These are phyloP conservation scores for Microdochium nivale DNA, from an alignment of 2,329 filamentous ascomycete species.

Conservation along the genomic window DNA sequence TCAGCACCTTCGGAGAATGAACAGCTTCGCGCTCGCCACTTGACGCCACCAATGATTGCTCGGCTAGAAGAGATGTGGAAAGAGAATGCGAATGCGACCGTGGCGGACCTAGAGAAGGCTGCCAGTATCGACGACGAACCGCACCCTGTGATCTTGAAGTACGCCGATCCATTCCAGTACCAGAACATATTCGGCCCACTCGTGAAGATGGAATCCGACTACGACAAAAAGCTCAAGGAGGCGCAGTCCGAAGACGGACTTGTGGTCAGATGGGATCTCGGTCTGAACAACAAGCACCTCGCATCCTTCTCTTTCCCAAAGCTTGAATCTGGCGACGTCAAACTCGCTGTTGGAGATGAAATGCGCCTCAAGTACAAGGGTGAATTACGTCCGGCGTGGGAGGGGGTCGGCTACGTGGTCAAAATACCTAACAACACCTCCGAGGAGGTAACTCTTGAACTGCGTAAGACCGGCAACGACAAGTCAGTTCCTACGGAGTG, in stretches of 20 bases:
- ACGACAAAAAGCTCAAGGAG: conserved; percentile 97
- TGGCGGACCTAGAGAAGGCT: conserved; percentile 85
- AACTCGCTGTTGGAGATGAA: conserved; percentile 94
- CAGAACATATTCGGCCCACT: conserved; percentile 97
- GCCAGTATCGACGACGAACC: conserved; percentile 92
- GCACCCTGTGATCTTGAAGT: conserved; percentile 81
- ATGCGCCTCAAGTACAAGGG: conserved; percentile 97
- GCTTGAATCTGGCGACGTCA: conserved; percentile 94
- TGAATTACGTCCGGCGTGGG: conserved; percentile 85
- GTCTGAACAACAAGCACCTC: conserved; percentile 93
- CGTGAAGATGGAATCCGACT: conserved; percentile 98
- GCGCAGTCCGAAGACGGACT: conserved; percentile 96
- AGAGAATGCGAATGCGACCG: conserved; percentile 79
- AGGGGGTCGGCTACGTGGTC: conserved; percentile 96
- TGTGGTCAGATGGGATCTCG: conserved; percentile 87
- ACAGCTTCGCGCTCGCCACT: conserved; percentile 86
- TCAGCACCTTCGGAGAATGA: conserved; percentile 84
- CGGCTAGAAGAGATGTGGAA: conserved; percentile 99
- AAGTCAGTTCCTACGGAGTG: conserved; percentile 94
- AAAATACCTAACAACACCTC: conserved; percentile 99
- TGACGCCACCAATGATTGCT: conserved; percentile 89
- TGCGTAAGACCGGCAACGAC: conserved; percentile 90
- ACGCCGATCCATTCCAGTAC: conserved; percentile 96
- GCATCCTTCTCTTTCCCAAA: conserved; percentile 95
- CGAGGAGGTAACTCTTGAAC: conserved; percentile 90